Evolutionary conservation across 2,329 filamentous ascomycete species (phyloP).

Genomic region (Alternaria tenuissima): DNA sequence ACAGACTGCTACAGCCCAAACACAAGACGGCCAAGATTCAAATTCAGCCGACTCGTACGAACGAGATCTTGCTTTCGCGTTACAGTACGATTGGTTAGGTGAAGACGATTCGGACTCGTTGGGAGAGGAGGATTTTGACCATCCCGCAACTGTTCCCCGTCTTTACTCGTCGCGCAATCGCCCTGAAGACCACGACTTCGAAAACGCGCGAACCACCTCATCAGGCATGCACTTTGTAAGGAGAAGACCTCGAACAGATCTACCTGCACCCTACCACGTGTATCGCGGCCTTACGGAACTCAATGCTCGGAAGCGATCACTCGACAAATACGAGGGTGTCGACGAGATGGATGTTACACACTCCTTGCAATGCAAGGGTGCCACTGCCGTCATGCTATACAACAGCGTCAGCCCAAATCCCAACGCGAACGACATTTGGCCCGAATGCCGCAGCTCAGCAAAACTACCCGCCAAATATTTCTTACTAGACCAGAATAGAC

Average conservation of each 20-base stretch:
- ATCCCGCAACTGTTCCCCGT: background rate
- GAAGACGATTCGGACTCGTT: conserved; percentile 7
- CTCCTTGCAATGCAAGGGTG: conserved; percentile 28
- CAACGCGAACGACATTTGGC: conserved; percentile 49
- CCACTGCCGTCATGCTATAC: conserved; percentile 38
- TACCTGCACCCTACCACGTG: background rate
- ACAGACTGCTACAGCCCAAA: conserved; percentile 9
- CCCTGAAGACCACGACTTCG: background rate
- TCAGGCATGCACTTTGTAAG: background rate
- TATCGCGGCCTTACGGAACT: conserved; percentile 4
- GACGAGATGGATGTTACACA: conserved; percentile 22
- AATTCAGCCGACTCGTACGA: conserved; percentile 4
- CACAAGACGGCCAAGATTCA: conserved; percentile 2
- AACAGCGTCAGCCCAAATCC: conserved; percentile 24
- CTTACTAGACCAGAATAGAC: conserved; percentile 20
- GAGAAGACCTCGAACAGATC: background rate
- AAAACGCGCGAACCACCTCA: background rate
- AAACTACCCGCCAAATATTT: conserved; percentile 41
- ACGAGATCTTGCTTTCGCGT: conserved; percentile 17
- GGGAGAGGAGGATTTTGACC: background rate
- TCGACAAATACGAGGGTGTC: conserved; percentile 26
- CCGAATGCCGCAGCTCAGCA: conserved; percentile 37
- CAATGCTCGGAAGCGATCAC: conserved; percentile 25
- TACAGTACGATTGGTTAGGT: conserved; percentile 16
- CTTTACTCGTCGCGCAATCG: background rate